Base-by-base conservation (phyloP, 768 basidiomycete species). In the Lentinula lateritia region DNA sequence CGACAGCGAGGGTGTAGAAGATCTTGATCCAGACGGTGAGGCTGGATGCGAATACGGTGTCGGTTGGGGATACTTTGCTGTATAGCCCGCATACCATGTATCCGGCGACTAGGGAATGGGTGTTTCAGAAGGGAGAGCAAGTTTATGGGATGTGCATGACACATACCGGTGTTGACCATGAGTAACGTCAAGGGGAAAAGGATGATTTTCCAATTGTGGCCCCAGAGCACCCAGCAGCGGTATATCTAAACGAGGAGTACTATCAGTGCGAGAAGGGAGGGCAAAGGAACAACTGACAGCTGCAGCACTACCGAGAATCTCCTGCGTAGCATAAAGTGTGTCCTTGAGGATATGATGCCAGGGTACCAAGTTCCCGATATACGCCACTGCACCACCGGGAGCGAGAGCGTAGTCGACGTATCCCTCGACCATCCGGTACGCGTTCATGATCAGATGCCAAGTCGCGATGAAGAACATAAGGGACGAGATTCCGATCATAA, bases 331-430 rank as follows among this genome's bases (percentile, higher is more conserved):
- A 50, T 65, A 68, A 1, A 66, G 36, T 0, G 59, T 61, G 10
- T 66, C 67, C 39, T 65, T 66, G 48, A 68, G 60, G 16, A 68
- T 60, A 23, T 67, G 67, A 34, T 65, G 46, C 67, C 67, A 68
- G 20, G 15, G 28, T 35, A 50, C 16, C 18, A 68, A 41, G 6
- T 52, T 50, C 23, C 64, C 67, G 1, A 68, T 20, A 38, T 61
- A 68, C 2, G 50, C 60, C 1, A 65, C 64, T 6, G 66, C 61
- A 12, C 67, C 67, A 1, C 67, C 67, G 5, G 55, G 56, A 20
- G 50, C 56, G 0, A 28, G 16, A 2, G 50, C 46, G 54, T 63
- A 50, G 6, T 61, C 63, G 6, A 63, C 52, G 41, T 61, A 68
- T 1, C 66, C 67, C 23, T 54, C 50, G 28, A 68, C 34, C 9